These are phyloP conservation scores for Neurospora terricola DNA, from an alignment of 495 filamentous ascomycete species.

Conservation along the genomic window DNA sequence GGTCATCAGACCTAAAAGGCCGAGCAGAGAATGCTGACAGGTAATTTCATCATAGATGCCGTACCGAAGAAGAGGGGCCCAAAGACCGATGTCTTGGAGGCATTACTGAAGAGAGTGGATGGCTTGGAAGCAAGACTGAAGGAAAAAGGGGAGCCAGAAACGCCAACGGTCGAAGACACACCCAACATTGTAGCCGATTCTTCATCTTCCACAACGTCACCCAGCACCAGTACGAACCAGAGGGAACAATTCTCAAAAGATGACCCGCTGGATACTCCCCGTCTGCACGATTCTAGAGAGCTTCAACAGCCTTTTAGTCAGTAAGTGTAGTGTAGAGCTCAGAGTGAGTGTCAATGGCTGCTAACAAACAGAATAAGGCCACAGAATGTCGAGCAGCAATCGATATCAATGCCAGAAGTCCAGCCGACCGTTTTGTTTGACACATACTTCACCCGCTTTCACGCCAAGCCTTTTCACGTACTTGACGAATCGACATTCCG, in stretches of 20 bases:
- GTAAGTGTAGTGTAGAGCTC: neutral
- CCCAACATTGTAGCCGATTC: constrained; percentile 8
- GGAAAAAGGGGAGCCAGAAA: constrained; percentile 44
- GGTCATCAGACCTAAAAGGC: neutral
- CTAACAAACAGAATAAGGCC: neutral
- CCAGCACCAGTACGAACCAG: neutral
- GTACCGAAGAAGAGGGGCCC: constrained; percentile 82
- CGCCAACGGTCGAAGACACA: constrained; percentile 27
- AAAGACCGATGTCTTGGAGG: constrained; percentile 81
- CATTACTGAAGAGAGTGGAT: constrained; percentile 72
- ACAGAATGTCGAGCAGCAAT: neutral
- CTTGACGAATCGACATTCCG: constrained; percentile 62
- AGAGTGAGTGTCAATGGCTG: neutral
- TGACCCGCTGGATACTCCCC: neutral
- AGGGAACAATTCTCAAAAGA: neutral
- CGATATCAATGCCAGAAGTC: constrained; percentile 13
- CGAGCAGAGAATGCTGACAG: constrained; percentile 1
- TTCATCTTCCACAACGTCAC: constrained; percentile 4
- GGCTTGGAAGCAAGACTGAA: constrained; percentile 72
- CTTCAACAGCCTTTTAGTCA: neutral
- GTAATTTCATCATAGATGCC: constrained; percentile 47
- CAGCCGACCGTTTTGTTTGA: constrained; percentile 57
- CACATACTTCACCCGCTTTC: constrained; percentile 64
- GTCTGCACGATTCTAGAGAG: neutral
- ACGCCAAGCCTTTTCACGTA: constrained; percentile 70